Evolutionary conservation across 495 filamentous ascomycete genomes (phyloP), one percentile per base, ranked within the genome.

Genomic region (Penicillium herquei): DNA sequence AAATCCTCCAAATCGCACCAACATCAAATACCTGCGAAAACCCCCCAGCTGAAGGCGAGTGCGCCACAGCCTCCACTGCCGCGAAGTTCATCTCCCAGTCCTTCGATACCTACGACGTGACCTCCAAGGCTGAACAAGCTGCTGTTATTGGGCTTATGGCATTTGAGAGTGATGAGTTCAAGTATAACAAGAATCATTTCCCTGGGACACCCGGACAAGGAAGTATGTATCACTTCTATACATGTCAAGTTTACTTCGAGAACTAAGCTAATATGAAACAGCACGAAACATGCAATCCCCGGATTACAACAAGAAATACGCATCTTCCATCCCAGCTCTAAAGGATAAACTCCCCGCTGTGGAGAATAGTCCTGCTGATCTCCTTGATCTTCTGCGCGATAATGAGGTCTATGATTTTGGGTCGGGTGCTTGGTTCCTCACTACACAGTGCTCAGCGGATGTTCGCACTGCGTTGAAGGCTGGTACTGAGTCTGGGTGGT

Each of bases 241-340:
- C 5, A 7, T 13, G 30, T 14, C 11, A 3, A 17, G 8, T 1
- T 49, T 26, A 26, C 21, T 26, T n/a, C n/a, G n/a, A n/a, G 4
- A 26, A 26, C 21, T 2, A 26, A 26, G 21, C 21, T 26, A 26
- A 26, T 26, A 26, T 26, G 21, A 2, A 26, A 26, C 21, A 75
- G 66, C 90, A 0, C 80, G 86, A 18, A 91, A 91, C 67, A 92
- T 94, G 90, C 86, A 90, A 77, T 78, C 72, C 52, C 70, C 78
- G 13, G 51, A 68, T 8, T 88, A 67, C 73, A 86, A 89, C 70
- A 56, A 77, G 7, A 41, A 78, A 66, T 95, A 92, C 66, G 89
- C 84, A 8, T 47, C 70, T 3, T 82, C 78, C 7, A 73, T 89
- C 47, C 71, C 78, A 0, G 80, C 60, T 0, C 65, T 90, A 0